Conservation (phyloP, 1,284 basidiomycete species). For the Papiliotrema terrestris region DNA sequence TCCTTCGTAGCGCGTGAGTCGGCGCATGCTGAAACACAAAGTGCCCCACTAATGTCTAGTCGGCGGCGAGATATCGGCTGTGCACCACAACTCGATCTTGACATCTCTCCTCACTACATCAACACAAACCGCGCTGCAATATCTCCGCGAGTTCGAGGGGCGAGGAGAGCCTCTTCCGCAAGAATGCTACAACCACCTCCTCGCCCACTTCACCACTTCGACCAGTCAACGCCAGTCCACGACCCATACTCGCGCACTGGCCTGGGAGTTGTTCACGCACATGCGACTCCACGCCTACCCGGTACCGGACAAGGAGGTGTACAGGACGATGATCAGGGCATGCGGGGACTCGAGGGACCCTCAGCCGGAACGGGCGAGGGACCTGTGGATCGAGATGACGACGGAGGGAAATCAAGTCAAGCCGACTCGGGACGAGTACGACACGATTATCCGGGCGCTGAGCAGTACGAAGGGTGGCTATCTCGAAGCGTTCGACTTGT, state of each 20-base stretch:
- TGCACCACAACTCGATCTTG: conserved; percentile 31
- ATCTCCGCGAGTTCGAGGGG: conserved; percentile 43
- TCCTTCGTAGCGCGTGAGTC: neutral
- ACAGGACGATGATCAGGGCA: conserved; percentile 81
- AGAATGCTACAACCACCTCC: conserved; percentile 45
- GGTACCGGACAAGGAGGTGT: conserved; percentile 67
- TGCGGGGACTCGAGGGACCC: conserved; percentile 63
- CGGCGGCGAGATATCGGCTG: neutral
- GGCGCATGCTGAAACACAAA: too few relatives aligned
- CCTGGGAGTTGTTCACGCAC: conserved; percentile 91
- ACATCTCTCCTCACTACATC: conserved; percentile 22
- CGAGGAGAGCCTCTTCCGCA: conserved; percentile 43
- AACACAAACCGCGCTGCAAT: conserved; percentile 35
- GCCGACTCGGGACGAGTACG: conserved; percentile 71
- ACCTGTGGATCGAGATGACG: conserved; percentile 88
- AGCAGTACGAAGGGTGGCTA: conserved; percentile 57
- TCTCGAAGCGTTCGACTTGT: conserved; percentile 71
- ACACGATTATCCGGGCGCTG: conserved; percentile 70
- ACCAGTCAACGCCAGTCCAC: conserved; percentile 16
- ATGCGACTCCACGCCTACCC: conserved; percentile 94
- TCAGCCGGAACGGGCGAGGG: conserved; percentile 85
- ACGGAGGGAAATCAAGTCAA: conserved; percentile 59
- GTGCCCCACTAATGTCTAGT: neutral
- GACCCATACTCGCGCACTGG: conserved; percentile 56
- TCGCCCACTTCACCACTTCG: conserved; percentile 36